phyloP scores from a whole-genome alignment of 2,329 filamentous ascomycete species.

The Penicillium sumatraense region DNA sequence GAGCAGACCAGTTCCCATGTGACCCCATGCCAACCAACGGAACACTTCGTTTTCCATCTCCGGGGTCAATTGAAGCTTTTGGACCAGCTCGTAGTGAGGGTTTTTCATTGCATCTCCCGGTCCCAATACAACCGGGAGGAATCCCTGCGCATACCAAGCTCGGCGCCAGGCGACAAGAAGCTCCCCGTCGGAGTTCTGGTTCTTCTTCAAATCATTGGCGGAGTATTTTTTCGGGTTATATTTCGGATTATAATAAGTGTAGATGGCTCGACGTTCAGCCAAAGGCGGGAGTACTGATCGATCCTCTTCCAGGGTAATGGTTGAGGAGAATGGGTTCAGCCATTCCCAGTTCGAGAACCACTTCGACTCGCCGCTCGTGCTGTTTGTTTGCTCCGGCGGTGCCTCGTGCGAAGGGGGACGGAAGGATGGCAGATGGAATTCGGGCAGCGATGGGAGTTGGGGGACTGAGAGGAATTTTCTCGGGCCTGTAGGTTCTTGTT shows the following conservation, averaged over 20 bases:
- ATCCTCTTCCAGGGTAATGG: slow-evolving; percentile 78
- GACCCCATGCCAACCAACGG: slow-evolving; percentile 90
- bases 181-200: slow-evolving; percentile 74
- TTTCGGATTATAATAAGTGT: slow-evolving; percentile 85
- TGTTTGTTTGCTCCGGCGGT: slow-evolving; percentile 74
- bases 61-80: slow-evolving; percentile 61
- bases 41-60: slow-evolving; percentile 72
- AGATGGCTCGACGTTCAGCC: slow-evolving; percentile 71
- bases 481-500: slow-evolving; percentile 28
- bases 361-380: slow-evolving; percentile 74
- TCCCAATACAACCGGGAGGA: slow-evolving; percentile 80
- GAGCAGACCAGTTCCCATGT: slow-evolving; percentile 83
- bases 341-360: slow-evolving; percentile 93
- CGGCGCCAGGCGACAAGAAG: slow-evolving; percentile 85
- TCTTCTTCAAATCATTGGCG: slow-evolving; percentile 62
- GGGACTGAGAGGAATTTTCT: slow-evolving; percentile 40
- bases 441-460: slow-evolving; percentile 55
- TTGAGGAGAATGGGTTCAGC: slow-evolving; percentile 86
- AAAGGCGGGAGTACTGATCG: slow-evolving; percentile 82
- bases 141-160: slow-evolving; percentile 95
- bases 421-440: slow-evolving; percentile 67
- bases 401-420: slow-evolving; percentile 71
- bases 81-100: slow-evolving; percentile 73
- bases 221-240: slow-evolving; percentile 36
- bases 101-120: slow-evolving; percentile 82